Evolutionary conservation across 2,329 filamentous ascomycete species (phyloP).

Genomic region (Cladorrhinum sp.): DNA sequence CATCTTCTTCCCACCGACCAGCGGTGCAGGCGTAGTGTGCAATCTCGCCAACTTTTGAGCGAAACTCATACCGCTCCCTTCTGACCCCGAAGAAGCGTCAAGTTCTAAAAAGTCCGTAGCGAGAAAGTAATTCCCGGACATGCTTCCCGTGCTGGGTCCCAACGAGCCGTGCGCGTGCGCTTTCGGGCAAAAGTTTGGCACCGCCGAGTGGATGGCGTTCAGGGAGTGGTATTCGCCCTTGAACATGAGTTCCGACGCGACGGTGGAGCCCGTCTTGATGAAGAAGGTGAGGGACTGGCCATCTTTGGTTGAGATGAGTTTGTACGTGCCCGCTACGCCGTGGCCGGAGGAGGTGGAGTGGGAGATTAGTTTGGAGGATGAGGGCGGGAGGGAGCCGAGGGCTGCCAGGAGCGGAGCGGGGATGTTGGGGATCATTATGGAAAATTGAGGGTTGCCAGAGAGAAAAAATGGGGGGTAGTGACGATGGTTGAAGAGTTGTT

Average conservation of each 20-base stretch:
- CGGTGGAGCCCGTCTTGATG: slow-evolving; percentile 65
- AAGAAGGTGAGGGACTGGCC: slow-evolving; percentile 50
- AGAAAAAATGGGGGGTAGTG: not conserved
- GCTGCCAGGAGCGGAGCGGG: slow-evolving; percentile 62
- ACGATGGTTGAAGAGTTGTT: not conserved
- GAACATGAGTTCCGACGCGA: slow-evolving; percentile 66
- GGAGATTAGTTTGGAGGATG: slow-evolving; percentile 51
- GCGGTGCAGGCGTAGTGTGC: slow-evolving; percentile 70
- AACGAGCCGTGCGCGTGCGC: slow-evolving; percentile 69
- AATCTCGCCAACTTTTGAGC: slow-evolving; percentile 75
- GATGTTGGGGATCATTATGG: slow-evolving; percentile 45
- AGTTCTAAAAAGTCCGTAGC: slow-evolving; percentile 81
- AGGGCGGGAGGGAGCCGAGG: slow-evolving; percentile 53
- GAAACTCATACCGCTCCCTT: slow-evolving; percentile 54
- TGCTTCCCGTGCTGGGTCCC: slow-evolving; percentile 22
- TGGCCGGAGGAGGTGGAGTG: slow-evolving; percentile 54
- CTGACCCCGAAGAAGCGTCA: slow-evolving; percentile 30
- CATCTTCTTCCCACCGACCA: slow-evolving; percentile 55
- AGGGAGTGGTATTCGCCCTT: slow-evolving; percentile 71
- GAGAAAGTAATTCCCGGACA: slow-evolving; percentile 48
- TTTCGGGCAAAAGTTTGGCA: slow-evolving; percentile 72
- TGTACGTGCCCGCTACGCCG: slow-evolving; percentile 64
- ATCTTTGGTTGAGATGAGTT: slow-evolving; percentile 27
- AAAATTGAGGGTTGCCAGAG: not conserved
- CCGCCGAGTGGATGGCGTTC: slow-evolving; percentile 70